Percentiles rank a stretch among this genome's conserved stretches.
Conservation (phyloP, 78 protist species). For the Creolimax fragrantissima region DNA sequence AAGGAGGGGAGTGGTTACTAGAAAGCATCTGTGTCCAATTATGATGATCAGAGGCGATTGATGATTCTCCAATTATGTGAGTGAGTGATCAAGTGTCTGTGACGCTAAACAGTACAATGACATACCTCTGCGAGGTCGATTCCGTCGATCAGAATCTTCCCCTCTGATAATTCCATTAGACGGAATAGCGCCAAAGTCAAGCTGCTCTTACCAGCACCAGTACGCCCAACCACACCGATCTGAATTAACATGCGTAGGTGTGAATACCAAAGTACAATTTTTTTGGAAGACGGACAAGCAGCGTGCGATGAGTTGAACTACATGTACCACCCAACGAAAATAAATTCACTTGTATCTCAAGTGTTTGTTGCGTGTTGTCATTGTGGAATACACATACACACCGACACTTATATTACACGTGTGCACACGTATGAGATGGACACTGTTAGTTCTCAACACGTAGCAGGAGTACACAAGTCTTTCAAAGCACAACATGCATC, state of each 20-base stretch:
- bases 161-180: constrained; percentile 44
- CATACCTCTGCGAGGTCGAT: constrained; percentile 3
- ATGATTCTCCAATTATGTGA: constrained; percentile 48
- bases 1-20: constrained; percentile 58
- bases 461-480: too few species aligned
- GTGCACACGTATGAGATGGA: too few species aligned
- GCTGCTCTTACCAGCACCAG: constrained; percentile 86
- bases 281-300: constrained; percentile 52
- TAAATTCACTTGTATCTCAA: too few species aligned
- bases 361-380: too few species aligned
- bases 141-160: constrained; percentile 63
- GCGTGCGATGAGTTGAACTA: constrained; percentile 67
- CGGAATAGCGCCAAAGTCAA: constrained; percentile 60
- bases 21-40: constrained; percentile 59
- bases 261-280: background rate
- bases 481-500: too few species aligned
- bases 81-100: background rate
- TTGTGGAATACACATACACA: too few species aligned
- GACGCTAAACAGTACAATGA: background rate
- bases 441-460: too few species aligned
- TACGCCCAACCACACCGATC: constrained; percentile 77
- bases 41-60: constrained; percentile 77
- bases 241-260: background rate
- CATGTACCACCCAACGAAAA: too few species aligned
- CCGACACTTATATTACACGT: too few species aligned